These are phyloP conservation scores for Microsporum ferrugineum DNA, from an alignment of 2,329 filamentous ascomycete species.

Conservation along the genomic window DNA sequence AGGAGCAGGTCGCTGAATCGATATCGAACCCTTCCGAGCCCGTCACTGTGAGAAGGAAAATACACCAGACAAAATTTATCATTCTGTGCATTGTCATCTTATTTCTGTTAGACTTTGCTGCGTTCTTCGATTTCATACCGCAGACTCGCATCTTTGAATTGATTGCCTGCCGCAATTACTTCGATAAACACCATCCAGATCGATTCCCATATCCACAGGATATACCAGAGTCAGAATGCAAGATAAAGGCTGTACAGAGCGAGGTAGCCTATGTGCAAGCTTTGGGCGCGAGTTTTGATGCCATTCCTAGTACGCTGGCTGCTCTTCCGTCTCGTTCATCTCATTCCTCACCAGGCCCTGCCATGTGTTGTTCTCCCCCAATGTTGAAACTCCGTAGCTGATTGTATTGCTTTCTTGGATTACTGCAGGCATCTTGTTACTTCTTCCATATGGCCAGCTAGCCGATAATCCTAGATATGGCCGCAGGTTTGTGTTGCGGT, in stretches of 20 bases:
- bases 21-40: background rate
- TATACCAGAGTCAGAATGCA: conserved; percentile 40
- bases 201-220: conserved; percentile 32
- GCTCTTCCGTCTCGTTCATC: background rate
- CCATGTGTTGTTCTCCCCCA: too few relatives aligned
- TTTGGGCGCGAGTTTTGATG: conserved; percentile 41
- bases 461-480: conserved; percentile 35
- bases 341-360: background rate
- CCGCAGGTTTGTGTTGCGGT: conserved; percentile 35
- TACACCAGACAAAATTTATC: conserved; percentile 9
- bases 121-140: conserved; percentile 10
- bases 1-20: background rate
- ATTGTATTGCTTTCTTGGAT: background rate
- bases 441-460: conserved; percentile 40
- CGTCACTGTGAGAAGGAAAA: conserved; percentile 4
- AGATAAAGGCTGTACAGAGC: conserved; percentile 39
- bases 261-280: conserved; percentile 41
- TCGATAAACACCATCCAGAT: conserved; percentile 31
- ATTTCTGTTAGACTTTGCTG: conserved; percentile 12
- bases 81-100: conserved; percentile 6
- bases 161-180: conserved; percentile 39
- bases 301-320: conserved; percentile 25
- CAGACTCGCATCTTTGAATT: conserved; percentile 39
- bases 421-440: conserved; percentile 32
- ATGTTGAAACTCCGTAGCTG: background rate